Evolutionary conservation across 192 early-diverging fungal genomes (phyloP).

Genomic region (Coemansia javaensis): DNA sequence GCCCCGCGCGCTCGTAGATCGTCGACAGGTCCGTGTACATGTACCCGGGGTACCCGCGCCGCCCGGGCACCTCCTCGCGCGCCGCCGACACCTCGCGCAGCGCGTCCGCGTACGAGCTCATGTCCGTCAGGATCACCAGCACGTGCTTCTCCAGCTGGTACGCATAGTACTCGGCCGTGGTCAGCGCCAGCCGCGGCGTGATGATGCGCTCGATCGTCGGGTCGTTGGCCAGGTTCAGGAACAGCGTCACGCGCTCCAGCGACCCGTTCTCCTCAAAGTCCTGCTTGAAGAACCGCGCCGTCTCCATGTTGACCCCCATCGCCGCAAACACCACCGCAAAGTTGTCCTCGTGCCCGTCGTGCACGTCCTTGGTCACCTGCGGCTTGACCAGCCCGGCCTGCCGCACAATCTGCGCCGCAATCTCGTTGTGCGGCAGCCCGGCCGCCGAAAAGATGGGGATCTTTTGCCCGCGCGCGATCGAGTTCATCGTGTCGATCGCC

Average conservation of each 20-base stretch:
- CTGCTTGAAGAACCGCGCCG: constrained; percentile 99
- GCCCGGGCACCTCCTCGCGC: constrained; percentile 98
- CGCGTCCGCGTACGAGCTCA: constrained; percentile 99
- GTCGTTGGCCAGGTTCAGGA: constrained; percentile 99
- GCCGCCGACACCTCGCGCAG: constrained; percentile 99
- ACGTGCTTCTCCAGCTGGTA: constrained; percentile 99
- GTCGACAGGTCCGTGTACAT: constrained; percentile 99
- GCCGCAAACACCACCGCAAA: constrained; percentile 99
- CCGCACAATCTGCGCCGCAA: constrained; percentile 99
- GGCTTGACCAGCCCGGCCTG: constrained; percentile 95
- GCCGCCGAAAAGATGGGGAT: constrained; percentile 99
- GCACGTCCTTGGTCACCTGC: constrained; percentile 81
- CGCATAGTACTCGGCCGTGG: constrained; percentile 98
- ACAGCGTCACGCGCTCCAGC: constrained; percentile 95
- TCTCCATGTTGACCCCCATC: constrained; percentile 99
- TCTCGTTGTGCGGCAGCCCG: constrained; percentile 98
- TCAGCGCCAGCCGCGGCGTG: constrained; percentile 95
- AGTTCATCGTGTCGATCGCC: constrained; percentile 99
- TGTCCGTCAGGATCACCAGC: constrained; percentile 96
- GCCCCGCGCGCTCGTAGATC: constrained; percentile 98
- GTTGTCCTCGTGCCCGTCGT: constrained; percentile 96
- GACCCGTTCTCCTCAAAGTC: constrained; percentile 99
- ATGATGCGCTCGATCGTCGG: constrained; percentile 99
- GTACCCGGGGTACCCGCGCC: constrained; percentile 99
- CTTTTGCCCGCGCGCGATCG: constrained; percentile 99